A percentile compares a stretch with the other conserved stretches of the same genome.
Conservation (phyloP, 192 early-diverging fungal species). For the Coemansia erecta region DNA sequence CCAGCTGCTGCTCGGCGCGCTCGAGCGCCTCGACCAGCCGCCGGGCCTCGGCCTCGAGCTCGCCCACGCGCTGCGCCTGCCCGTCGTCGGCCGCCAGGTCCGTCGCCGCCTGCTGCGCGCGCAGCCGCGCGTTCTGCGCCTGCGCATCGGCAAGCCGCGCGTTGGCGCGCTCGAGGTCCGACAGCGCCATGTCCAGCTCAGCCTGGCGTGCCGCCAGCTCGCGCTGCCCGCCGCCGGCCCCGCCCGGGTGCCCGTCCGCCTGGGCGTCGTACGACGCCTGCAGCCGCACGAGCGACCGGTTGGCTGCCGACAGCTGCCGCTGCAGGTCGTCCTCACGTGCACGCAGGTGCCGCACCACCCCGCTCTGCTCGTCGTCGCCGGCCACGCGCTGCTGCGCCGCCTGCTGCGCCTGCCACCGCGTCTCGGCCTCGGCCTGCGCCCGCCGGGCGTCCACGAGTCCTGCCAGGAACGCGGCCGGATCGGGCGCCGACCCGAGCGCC, state of each 20-base stretch:
- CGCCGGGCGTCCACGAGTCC: conserved; percentile 44
- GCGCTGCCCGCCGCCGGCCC: conserved; percentile 62
- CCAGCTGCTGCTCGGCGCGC: conserved; percentile 36
- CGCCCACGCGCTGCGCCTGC: conserved; percentile 34
- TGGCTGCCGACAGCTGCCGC: conserved; percentile 75
- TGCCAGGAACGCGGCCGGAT: conserved; percentile 73
- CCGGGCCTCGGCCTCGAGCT: conserved; percentile 36
- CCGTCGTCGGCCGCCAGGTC: conserved; percentile 18
- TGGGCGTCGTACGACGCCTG: conserved; percentile 70
- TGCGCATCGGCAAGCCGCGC: conserved; percentile 65
- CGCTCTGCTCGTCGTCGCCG: conserved; percentile 69
- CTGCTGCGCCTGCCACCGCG: conserved; percentile 5
- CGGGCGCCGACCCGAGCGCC: conserved; percentile 74
- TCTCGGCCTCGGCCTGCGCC: conserved; percentile 47
- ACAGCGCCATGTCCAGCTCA: conserved; percentile 84
- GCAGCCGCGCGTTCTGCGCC: conserved; percentile 64
- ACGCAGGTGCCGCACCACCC: conserved; percentile 79
- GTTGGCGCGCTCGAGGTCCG: conserved; percentile 82
- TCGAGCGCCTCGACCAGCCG: conserved; percentile 31
- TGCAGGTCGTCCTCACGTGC: conserved; percentile 83
- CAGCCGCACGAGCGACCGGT: conserved; percentile 66
- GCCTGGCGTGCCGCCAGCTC: conserved; percentile 77
- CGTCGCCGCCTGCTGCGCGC: conserved; percentile 40
- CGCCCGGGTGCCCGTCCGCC: conserved; percentile 64
- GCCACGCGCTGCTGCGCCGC: conserved; percentile 67